These are phyloP conservation scores for Talaromyces islandicus DNA, from an alignment of 2,329 filamentous ascomycete species.

Conservation along the genomic window DNA sequence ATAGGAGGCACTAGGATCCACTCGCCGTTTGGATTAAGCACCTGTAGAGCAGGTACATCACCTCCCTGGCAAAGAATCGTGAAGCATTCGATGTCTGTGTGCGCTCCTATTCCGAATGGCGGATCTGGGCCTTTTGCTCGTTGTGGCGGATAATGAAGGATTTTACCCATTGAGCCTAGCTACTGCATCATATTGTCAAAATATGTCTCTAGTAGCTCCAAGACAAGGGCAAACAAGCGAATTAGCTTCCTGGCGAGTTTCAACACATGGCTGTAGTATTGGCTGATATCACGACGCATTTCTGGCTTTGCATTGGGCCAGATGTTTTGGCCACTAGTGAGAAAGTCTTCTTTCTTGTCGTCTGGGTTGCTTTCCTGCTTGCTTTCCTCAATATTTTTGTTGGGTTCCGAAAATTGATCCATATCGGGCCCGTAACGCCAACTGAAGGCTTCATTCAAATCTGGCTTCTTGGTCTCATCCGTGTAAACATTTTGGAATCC, in stretches of 20 bases:
- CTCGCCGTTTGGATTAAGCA: constrained; percentile 13
- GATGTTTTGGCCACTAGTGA: constrained; percentile 6
- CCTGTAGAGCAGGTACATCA: constrained; percentile 28
- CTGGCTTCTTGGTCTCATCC: constrained; percentile 5
- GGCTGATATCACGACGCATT: constrained; percentile 9
- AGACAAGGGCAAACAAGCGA: constrained; percentile 11
- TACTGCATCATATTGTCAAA: constrained; percentile 26
- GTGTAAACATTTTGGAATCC: constrained; percentile 5
- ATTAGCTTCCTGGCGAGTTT: constrained; percentile 13
- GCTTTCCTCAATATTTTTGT: not conserved
- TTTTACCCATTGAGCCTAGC: constrained; percentile 9
- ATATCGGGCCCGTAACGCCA: constrained; percentile 10
- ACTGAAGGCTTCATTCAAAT: constrained; percentile 13
- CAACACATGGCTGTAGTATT: constrained; percentile 16
- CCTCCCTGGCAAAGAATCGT: constrained; percentile 14
- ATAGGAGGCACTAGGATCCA: constrained; percentile 15
- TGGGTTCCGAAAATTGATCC: not conserved
- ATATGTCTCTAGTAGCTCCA: constrained; percentile 12
- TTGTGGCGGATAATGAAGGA: constrained; percentile 14
- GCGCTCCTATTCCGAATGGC: constrained; percentile 12
- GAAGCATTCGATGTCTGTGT: constrained; percentile 15
- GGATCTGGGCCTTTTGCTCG: not conserved
- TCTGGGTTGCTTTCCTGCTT: not conserved
- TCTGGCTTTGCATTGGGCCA: constrained; percentile 6
- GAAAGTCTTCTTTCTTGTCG: not conserved